Evolutionary conservation across 371 early-diverging fungal species (phyloP).

Genomic region (Apophysomyces sp.): DNA sequence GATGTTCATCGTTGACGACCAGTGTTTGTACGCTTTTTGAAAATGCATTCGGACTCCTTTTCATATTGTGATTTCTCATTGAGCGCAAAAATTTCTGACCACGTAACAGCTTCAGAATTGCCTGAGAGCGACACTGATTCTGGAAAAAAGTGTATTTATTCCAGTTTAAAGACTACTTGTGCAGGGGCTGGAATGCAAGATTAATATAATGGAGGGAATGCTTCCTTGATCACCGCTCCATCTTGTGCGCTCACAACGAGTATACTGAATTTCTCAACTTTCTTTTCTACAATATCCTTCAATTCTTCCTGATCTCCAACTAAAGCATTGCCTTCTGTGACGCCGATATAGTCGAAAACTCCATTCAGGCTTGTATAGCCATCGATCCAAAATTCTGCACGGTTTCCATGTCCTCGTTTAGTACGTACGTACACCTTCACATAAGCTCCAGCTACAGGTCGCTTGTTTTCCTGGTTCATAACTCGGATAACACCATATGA

Average conservation of each 20-base stretch:
- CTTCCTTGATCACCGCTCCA: slow-evolving; percentile 43
- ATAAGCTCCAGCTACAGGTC: slow-evolving; percentile 54
- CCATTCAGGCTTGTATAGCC: slow-evolving; percentile 64
- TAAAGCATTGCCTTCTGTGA: slow-evolving; percentile 44
- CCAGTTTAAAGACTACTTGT: background rate
- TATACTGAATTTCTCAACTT: slow-evolving; percentile 36
- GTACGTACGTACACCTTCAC: slow-evolving; percentile 59
- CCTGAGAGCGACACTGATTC: too few species aligned
- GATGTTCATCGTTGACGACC: too few species aligned
- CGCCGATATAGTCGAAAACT: slow-evolving; percentile 57
- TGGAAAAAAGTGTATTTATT: too few species aligned
- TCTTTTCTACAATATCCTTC: slow-evolving; percentile 9
- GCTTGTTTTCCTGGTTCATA: slow-evolving; percentile 21
- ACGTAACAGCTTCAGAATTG: too few species aligned
- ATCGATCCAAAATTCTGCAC: slow-evolving; percentile 58
- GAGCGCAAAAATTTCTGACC: too few species aligned
- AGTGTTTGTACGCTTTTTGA: too few species aligned
- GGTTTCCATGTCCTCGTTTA: slow-evolving; percentile 18
- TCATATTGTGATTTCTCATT: too few species aligned
- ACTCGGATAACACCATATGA: slow-evolving; percentile 52
- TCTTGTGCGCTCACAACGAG: slow-evolving; percentile 26
- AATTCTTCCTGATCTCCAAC: slow-evolving; percentile 15
- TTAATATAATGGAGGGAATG: slow-evolving; percentile 24
- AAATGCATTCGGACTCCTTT: too few species aligned
- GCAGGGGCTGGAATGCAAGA: background rate